These are phyloP conservation scores for Sphaerosporella brunnea DNA, from an alignment of 495 filamentous ascomycete genomes.

Conservation along the genomic window DNA sequence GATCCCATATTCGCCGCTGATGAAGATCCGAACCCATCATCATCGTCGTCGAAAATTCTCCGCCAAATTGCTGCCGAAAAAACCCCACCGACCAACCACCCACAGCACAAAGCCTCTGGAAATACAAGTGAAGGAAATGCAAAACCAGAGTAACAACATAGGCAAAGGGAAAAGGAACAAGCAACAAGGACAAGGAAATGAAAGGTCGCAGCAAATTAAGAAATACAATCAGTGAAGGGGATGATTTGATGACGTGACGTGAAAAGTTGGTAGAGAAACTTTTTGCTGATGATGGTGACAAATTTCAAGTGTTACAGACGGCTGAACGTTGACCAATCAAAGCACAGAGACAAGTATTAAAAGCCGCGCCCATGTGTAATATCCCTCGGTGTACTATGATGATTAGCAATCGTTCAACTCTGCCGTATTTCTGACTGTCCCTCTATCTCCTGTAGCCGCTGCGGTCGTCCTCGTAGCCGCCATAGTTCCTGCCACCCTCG, in stretches of 20 bases:
- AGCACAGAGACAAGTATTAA: constrained; percentile 1
- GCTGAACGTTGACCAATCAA: not conserved
- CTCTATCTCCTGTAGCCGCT: constrained; percentile 22
- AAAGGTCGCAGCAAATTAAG: constrained; percentile 1
- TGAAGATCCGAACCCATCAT: not conserved
- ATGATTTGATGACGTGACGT: too few species aligned
- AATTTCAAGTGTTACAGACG: not conserved
- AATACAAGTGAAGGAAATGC: not conserved
- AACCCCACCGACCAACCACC: too few species aligned
- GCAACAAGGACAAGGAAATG: not conserved
- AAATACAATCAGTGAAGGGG: constrained; percentile 5
- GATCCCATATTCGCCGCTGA: not conserved
- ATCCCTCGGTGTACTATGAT: constrained; percentile 2
- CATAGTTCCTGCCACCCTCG: constrained; percentile 44
- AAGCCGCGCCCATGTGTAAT: not conserved
- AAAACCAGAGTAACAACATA: not conserved
- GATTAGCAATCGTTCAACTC: constrained; percentile 2
- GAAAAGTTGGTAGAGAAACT: too few species aligned
- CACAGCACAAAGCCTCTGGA: too few species aligned
- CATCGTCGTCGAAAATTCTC: not conserved
- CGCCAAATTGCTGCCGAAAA: not conserved
- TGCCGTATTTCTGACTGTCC: not conserved
- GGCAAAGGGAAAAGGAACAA: not conserved
- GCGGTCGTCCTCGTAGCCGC: constrained; percentile 36
- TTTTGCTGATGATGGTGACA: constrained; percentile 2